phyloP scores from a whole-genome alignment of 495 filamentous ascomycete species.

The Penicillium ucsense region DNA sequence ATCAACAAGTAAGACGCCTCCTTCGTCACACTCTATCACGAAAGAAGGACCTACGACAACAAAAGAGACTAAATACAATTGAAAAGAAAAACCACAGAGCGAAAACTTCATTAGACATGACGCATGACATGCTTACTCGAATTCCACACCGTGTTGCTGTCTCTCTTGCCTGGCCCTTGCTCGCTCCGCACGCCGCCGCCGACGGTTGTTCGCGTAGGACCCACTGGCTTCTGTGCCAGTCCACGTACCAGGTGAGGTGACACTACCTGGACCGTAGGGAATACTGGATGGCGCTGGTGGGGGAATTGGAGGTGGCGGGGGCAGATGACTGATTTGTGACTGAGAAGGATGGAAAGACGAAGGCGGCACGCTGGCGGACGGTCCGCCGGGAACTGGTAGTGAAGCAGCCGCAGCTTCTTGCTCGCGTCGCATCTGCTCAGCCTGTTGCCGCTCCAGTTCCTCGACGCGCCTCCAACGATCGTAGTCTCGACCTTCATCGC shows the following conservation, averaged over 20 bases:
- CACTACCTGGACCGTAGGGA: slow-evolving; percentile 34
- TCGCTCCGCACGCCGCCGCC: slow-evolving; percentile 42
- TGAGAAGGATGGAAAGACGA: slow-evolving; percentile 19
- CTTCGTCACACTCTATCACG: slow-evolving; percentile 14
- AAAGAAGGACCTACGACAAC: background rate
- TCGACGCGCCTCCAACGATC: slow-evolving; percentile 45
- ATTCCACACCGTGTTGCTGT: slow-evolving; percentile 38
- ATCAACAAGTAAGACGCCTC: slow-evolving; percentile 9
- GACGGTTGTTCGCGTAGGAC: slow-evolving; percentile 44
- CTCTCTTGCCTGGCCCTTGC: slow-evolving; percentile 38
- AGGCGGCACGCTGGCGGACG: slow-evolving; percentile 21
- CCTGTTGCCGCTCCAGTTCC: slow-evolving; percentile 40
- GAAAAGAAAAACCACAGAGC: background rate
- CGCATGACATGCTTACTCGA: slow-evolving; percentile 19
- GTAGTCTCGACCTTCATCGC: slow-evolving; percentile 28
- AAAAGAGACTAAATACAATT: background rate
- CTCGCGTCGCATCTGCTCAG: slow-evolving; percentile 38
- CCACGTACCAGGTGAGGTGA: slow-evolving; percentile 38
- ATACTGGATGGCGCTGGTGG: slow-evolving; percentile 28
- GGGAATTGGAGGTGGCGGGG: slow-evolving; percentile 24
- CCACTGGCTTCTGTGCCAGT: slow-evolving; percentile 44
- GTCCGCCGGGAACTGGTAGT: slow-evolving; percentile 15
- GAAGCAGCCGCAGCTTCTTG: slow-evolving; percentile 26
- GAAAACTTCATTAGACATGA: too few species aligned
- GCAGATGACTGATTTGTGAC: slow-evolving; percentile 24